phyloP scores from a whole-genome alignment of 345 rosid genomes.

The Populus tremula region DNA sequence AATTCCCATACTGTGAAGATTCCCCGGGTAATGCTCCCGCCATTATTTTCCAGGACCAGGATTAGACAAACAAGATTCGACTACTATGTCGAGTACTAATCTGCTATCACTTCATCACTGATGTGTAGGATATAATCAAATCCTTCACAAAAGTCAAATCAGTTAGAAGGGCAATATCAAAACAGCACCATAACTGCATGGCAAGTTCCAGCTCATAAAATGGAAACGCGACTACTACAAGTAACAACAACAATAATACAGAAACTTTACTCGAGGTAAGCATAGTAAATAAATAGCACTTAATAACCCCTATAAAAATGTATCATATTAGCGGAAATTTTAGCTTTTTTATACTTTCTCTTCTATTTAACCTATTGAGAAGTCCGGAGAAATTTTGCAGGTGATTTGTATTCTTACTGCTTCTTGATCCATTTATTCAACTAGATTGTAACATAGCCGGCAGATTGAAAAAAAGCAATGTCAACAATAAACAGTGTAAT shows the following conservation, averaged over 20 bases:
- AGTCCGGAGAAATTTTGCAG: neutral
- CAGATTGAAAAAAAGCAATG: neutral
- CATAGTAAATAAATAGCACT: neutral
- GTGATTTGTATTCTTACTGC: neutral
- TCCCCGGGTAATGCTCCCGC: constrained; percentile 10
- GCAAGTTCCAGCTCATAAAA: neutral
- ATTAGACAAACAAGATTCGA: neutral
- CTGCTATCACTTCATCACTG: neutral
- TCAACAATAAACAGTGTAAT: neutral
- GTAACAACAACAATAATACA: neutral
- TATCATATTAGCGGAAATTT: neutral
- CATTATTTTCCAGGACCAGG: neutral
- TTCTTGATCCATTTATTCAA: neutral
- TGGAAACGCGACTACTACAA: neutral
- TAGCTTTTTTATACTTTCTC: neutral
- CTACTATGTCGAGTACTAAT: neutral
- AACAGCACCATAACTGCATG: no score
- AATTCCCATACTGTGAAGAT: constrained; percentile 34
- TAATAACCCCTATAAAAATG: neutral
- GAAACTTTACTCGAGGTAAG: neutral
- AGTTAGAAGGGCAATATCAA: neutral
- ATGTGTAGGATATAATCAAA: neutral
- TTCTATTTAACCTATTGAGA: neutral
- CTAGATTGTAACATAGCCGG: neutral
- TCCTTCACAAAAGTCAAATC: neutral